These are phyloP conservation scores for Toxoplasma gondii DNA, from an alignment of 169 alveolate species.

Conservation along the genomic window DNA sequence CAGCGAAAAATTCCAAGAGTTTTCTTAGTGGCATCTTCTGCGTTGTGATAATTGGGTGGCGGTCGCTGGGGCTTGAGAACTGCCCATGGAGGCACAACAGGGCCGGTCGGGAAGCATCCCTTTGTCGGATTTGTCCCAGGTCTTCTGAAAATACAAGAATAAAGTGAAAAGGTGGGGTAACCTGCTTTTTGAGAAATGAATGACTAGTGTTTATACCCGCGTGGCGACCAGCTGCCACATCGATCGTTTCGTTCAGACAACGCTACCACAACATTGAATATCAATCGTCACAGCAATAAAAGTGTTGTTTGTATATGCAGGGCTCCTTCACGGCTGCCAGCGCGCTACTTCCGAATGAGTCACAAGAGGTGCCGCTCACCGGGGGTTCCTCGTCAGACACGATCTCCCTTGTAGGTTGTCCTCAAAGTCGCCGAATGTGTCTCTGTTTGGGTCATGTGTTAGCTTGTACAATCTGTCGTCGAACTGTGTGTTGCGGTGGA, in stretches of 20 bases:
- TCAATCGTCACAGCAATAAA: no score
- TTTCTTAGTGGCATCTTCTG: background rate
- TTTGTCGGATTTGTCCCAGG: slow-evolving; percentile 27
- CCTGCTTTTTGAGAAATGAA: no score
- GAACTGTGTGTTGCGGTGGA: slow-evolving; percentile 26
- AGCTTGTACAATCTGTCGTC: background rate
- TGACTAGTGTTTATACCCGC: no score
- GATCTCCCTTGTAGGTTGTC: slow-evolving; percentile 17
- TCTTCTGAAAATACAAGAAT: background rate
- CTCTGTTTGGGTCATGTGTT: slow-evolving; percentile 25
- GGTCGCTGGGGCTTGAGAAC: slow-evolving; percentile 10
- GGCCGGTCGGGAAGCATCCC: slow-evolving; percentile 19
- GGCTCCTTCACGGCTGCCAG: no score
- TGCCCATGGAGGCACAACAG: slow-evolving; percentile 41
- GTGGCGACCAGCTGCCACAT: no score
- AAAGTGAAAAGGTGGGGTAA: background rate
- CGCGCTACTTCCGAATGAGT: no score
- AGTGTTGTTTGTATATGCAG: no score
- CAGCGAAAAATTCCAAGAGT: background rate
- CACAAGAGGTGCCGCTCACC: background rate
- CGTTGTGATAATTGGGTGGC: background rate
- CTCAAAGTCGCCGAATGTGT: slow-evolving; percentile 44
- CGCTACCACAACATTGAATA: no score
- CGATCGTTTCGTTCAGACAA: no score
- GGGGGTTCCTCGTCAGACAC: slow-evolving; percentile 23